These are phyloP conservation scores for Bruguiera hainesii DNA, from an alignment of 441 rosid genomes.

Conservation along the genomic window DNA sequence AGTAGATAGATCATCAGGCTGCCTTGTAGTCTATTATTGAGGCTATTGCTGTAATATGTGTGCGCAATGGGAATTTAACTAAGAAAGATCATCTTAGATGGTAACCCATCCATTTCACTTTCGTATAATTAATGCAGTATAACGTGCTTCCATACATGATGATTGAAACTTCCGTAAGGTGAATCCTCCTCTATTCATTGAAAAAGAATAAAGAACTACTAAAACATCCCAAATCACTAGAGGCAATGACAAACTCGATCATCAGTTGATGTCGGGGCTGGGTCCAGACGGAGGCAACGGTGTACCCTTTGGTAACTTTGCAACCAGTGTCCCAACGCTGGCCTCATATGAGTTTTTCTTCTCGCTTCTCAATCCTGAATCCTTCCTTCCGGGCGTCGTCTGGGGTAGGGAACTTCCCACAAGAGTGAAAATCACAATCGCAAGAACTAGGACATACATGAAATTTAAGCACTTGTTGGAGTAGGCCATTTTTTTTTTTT, in stretches of 20 bases:
- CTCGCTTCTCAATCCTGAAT: constrained; percentile 10
- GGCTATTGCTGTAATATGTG: too few relatives aligned
- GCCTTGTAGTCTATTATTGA: too few relatives aligned
- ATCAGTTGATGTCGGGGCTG: constrained; percentile 36
- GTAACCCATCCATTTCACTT: too few relatives aligned
- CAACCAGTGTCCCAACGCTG: constrained; percentile 16
- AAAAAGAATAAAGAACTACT: too few relatives aligned
- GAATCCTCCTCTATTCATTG: too few relatives aligned
- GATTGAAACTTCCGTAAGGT: too few relatives aligned
- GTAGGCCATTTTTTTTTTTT: constrained; percentile 12
- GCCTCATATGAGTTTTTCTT: constrained; percentile 2
- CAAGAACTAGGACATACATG: constrained; percentile 15
- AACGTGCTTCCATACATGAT: too few relatives aligned
- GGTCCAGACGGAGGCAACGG: constrained; percentile 59
- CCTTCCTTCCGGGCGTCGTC: constrained; percentile 13
- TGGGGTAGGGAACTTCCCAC: constrained; percentile 23
- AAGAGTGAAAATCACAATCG: constrained; percentile 12
- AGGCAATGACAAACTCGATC: background rate
- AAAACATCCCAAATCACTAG: background rate
- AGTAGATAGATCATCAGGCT: too few relatives aligned
- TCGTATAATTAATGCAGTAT: too few relatives aligned
- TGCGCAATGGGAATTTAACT: too few relatives aligned
- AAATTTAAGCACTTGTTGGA: constrained; percentile 12
- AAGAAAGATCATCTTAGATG: too few relatives aligned
- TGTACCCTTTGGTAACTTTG: constrained; percentile 46